Evolutionary conservation across 768 basidiomycete species (phyloP).

Genomic region (Tricholoma hemisulphureum): DNA sequence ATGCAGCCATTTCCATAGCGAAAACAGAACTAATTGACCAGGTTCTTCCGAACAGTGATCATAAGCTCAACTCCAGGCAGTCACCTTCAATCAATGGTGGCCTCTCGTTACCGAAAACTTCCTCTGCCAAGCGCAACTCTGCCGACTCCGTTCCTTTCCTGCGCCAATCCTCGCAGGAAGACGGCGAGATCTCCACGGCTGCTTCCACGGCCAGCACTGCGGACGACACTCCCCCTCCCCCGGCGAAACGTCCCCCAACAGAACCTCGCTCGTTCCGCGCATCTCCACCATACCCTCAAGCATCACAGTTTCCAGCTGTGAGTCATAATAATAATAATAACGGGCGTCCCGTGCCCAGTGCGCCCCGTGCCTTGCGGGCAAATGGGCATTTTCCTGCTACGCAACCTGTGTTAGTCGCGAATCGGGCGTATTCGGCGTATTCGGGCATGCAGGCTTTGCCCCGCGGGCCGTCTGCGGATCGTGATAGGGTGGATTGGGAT

Average conservation of each 20-base stretch:
- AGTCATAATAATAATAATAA: background rate
- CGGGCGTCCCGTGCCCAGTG: slow-evolving; percentile 26
- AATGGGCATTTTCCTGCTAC: slow-evolving; percentile 7
- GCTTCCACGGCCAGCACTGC: slow-evolving; percentile 3
- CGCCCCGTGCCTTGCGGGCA: slow-evolving; percentile 19
- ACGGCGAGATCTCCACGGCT: slow-evolving; percentile 46
- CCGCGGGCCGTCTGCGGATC: slow-evolving; percentile 52
- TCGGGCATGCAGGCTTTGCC: slow-evolving; percentile 37
- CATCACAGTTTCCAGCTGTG: slow-evolving; percentile 10
- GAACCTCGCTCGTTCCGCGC: slow-evolving; percentile 46
- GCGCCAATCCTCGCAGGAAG: slow-evolving; percentile 44
- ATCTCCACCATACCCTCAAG: slow-evolving; percentile 4
- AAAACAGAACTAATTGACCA: slow-evolving; percentile 20
- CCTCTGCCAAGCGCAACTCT: background rate
- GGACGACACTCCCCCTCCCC: slow-evolving; percentile 3
- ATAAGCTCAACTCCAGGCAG: background rate
- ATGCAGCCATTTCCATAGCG: slow-evolving; percentile 7
- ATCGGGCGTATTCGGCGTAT: slow-evolving; percentile 29
- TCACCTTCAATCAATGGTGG: background rate
- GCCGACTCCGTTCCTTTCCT: slow-evolving; percentile 11
- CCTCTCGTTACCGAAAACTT: slow-evolving; percentile 4
- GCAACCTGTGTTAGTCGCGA: slow-evolving; percentile 42
- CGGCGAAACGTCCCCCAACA: slow-evolving; percentile 43
- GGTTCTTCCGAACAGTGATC: slow-evolving; percentile 3
- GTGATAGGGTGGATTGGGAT: slow-evolving; percentile 47